Base-by-base conservation (phyloP, 805 yeast genomes). In the Candida oleophila region DNA sequence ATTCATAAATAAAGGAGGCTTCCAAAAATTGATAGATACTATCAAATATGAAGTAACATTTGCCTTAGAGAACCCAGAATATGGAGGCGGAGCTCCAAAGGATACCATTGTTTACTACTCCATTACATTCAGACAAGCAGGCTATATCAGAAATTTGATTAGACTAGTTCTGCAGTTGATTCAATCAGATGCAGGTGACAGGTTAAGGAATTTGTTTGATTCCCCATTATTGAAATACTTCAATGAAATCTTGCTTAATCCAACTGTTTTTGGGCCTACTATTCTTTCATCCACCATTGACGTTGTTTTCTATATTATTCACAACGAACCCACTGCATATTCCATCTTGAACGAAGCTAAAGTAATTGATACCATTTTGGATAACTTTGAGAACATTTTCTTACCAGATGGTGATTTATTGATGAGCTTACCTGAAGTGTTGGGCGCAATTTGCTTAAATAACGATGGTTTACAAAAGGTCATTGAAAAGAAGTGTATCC, bases 291-390 rank as follows among this genome's bases (percentile, higher is more conserved):
- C 79, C 19, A 76, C 87, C 0, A 61, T 91, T 33, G 84, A 81
- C 49, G 77, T 84, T 11, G 74, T 89, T 18, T 77, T 85, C 36
- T 77, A 77, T 11, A 87, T 89, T 49, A 82, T 91, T 22, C 92
- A 91, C 60, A 87, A 85, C 53, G 97, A 92, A 56, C 97, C 97
- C 7, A 89, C 97, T 0, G 88, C 96, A 3, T 91, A 77, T 57
- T 76, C 86, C 2, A 83, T 91, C 37, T 72, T 91, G 53, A 83
- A 80, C 36, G 98, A 91, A 61, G 85, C 95, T 0, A 79, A 81
- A 0, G 80, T 87, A 1, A 80, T 91, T 33, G 85, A 85, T 41
- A 69, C 80, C 2, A 74, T 90, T 33, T 62, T 90, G 42, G 74
- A 76, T 9, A 74, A 82, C 41, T 84, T 85, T 57, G 74, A 73